Conservation (phyloP, 148 eudicot species). For the Drosera capensis region DNA sequence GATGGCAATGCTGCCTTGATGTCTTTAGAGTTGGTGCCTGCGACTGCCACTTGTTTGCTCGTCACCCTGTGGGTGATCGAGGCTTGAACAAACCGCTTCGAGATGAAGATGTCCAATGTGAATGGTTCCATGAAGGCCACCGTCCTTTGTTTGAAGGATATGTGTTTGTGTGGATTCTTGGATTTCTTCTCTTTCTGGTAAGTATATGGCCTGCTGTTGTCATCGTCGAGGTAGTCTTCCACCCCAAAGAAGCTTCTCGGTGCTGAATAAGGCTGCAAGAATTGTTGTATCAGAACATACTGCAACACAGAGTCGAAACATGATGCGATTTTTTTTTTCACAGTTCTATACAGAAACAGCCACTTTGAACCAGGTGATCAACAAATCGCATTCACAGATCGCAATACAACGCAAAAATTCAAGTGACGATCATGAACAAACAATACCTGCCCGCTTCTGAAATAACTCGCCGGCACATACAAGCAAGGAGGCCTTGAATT, state of each 20-base stretch:
- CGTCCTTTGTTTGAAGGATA: conserved; percentile 81
- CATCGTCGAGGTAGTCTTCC: conserved; percentile 89
- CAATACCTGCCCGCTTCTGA: conserved; percentile 41
- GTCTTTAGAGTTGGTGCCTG: conserved; percentile 90
- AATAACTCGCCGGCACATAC: conserved; percentile 14
- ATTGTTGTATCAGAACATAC: neutral
- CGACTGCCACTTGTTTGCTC: conserved; percentile 81
- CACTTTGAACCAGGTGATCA: no score
- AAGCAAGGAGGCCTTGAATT: conserved; percentile 17
- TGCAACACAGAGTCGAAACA: neutral
- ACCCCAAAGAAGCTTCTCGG: conserved; percentile 97
- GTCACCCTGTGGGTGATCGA: conserved; percentile 89
- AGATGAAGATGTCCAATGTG: conserved; percentile 73
- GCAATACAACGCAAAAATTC: neutral
- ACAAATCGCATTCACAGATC: no score
- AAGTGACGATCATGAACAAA: neutral
- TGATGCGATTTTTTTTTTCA: neutral
- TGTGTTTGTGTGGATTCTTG: conserved; percentile 74
- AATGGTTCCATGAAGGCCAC: conserved; percentile 95
- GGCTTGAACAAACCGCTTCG: conserved; percentile 88
- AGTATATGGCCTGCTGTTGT: conserved; percentile 85
- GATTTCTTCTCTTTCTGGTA: conserved; percentile 85
- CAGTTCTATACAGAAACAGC: no score
- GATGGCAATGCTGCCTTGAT: conserved; percentile 70
- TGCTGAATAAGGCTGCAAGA: conserved; percentile 38